These are phyloP conservation scores for Penicillium sp. DNA, from an alignment of 2,329 filamentous ascomycete genomes.

Conservation along the genomic window DNA sequence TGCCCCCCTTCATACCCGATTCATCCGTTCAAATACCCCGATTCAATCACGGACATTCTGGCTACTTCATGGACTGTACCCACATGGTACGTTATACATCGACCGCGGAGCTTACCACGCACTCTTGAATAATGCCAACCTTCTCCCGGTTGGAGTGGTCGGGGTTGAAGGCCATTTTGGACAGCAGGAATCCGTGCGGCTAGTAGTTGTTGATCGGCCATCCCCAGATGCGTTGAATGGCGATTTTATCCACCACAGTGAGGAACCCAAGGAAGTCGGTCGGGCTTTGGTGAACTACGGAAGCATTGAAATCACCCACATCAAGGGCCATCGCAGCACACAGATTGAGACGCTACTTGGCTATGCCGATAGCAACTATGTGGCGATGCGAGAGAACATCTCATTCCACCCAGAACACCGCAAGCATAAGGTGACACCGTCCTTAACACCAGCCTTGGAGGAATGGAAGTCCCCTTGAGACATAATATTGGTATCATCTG, in stretches of 20 bases:
- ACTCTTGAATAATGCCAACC: constrained; percentile 75
- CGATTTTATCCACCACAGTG: constrained; percentile 36
- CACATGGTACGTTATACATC: constrained; percentile 89
- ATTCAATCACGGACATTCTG: constrained; percentile 95
- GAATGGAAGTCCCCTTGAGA: constrained; percentile 19
- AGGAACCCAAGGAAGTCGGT: constrained; percentile 69
- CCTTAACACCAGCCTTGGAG: constrained; percentile 24
- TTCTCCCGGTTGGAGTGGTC: constrained; percentile 86
- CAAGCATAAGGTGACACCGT: constrained; percentile 14
- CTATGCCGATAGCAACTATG: constrained; percentile 93
- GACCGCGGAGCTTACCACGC: constrained; percentile 84
- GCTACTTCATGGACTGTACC: constrained; percentile 87
- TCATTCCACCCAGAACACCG: constrained; percentile 51
- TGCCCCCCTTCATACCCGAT: constrained; percentile 82
- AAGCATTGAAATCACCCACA: constrained; percentile 75
- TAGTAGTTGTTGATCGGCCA: constrained; percentile 72
- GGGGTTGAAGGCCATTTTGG: constrained; percentile 84
- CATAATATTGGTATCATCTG: background rate
- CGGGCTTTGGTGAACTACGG: constrained; percentile 90
- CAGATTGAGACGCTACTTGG: constrained; percentile 79
- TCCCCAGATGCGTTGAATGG: constrained; percentile 40
- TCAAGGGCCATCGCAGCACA: constrained; percentile 77
- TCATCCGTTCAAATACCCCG: constrained; percentile 77
- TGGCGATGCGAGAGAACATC: constrained; percentile 83
- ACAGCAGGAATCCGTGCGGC: constrained; percentile 85